phyloP scores from a whole-genome alignment of 805 yeast genomes.

The Saccharomyces paradoxus region DNA sequence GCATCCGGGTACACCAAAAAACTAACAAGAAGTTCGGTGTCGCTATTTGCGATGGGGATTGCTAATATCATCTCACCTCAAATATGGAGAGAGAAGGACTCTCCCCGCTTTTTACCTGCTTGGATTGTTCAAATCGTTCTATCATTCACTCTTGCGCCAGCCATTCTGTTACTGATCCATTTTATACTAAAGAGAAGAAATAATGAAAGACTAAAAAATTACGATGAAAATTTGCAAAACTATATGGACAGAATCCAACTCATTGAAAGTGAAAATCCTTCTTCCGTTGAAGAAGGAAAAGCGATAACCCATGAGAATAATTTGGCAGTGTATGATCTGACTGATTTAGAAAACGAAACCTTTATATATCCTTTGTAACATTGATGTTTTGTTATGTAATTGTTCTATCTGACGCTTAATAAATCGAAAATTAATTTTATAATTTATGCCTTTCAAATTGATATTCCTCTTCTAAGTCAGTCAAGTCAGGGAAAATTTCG shows the following conservation, averaged over 20 bases:
- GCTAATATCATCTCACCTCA: conserved; percentile 51
- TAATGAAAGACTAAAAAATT: conserved; percentile 27
- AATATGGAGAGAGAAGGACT: conserved; percentile 41
- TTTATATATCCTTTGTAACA: conserved; percentile 43
- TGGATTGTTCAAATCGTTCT: conserved; percentile 51
- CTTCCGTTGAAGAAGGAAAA: conserved; percentile 19
- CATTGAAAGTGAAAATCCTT: conserved; percentile 26
- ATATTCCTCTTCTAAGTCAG: not conserved
- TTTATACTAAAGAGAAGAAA: conserved; percentile 40
- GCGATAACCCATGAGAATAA: not conserved
- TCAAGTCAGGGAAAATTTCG: not conserved
- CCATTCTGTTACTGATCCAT: conserved; percentile 37
- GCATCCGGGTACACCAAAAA: conserved; percentile 46
- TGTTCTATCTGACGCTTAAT: not conserved
- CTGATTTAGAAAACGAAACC: conserved; percentile 44
- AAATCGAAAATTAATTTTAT: not conserved
- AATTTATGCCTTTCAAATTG: not conserved
- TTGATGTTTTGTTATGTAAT: not conserved
- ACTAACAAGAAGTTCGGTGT: conserved; percentile 38
- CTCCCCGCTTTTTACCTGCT: conserved; percentile 40
- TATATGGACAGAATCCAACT: conserved; percentile 19
- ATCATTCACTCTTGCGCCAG: conserved; percentile 42
- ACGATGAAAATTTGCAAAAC: conserved; percentile 12
- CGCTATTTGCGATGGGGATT: conserved; percentile 39
- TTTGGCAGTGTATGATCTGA: conserved; percentile 40